These are phyloP conservation scores for Setomelanomma holmii DNA, from an alignment of 2,329 filamentous ascomycete species.

Conservation along the genomic window DNA sequence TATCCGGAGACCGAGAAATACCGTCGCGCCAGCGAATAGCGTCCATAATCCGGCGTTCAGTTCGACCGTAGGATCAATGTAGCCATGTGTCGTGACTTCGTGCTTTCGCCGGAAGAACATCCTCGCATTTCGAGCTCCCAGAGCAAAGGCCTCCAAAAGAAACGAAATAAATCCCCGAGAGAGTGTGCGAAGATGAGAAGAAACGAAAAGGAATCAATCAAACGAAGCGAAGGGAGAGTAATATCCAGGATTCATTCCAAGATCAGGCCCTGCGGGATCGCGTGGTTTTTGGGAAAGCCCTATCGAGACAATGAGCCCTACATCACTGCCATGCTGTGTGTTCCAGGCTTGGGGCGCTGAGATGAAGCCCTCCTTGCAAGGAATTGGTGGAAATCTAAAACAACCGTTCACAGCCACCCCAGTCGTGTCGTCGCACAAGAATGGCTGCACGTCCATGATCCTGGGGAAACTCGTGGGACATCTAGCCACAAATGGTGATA, in stretches of 20 bases:
- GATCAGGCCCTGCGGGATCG: slow-evolving; percentile 19
- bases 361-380: slow-evolving; percentile 25
- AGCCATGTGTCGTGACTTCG: slow-evolving; percentile 25
- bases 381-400: slow-evolving; percentile 34
- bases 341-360: slow-evolving; percentile 27
- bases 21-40: slow-evolving; percentile 47
- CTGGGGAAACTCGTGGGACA: slow-evolving; percentile 28
- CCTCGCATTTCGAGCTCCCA: slow-evolving; percentile 22
- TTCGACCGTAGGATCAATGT: slow-evolving; percentile 46
- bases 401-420: slow-evolving; percentile 20
- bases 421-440: slow-evolving; percentile 23
- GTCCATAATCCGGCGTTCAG: slow-evolving; percentile 49
- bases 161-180: slow-evolving; percentile 11
- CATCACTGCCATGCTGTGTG: slow-evolving; percentile 15
- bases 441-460: slow-evolving; percentile 20
- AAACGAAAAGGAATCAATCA: not conserved
- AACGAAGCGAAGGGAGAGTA: slow-evolving; percentile 11
- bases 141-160: slow-evolving; percentile 10
- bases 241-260: slow-evolving; percentile 16
- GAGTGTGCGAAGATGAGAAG: slow-evolving; percentile 8
- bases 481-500: slow-evolving; percentile 18
- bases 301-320: slow-evolving; percentile 18
- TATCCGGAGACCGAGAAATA: slow-evolving; percentile 45
- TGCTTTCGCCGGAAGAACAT: slow-evolving; percentile 34
- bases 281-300: slow-evolving; percentile 21